Percentiles rank a stretch among this genome's conserved stretches.
phyloP scores from a whole-genome alignment of 345 rosid species.

The Reutealis trisperma region DNA sequence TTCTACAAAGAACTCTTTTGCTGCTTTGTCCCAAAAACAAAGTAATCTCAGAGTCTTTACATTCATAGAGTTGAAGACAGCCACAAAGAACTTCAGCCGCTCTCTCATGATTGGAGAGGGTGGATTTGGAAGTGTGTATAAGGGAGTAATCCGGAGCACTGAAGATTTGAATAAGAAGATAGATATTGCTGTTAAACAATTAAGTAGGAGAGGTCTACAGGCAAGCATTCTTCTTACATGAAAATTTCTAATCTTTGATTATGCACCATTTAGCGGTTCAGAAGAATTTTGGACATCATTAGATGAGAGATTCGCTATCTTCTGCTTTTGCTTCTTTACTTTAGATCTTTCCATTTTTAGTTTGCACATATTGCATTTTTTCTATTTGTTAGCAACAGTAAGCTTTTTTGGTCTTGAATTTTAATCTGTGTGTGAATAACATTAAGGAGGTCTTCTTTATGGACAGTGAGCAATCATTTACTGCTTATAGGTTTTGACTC shows the following conservation, averaged over 20 bases:
- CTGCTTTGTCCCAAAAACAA: conserved; percentile 64
- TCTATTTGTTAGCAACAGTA: neutral
- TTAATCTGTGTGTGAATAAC: no score
- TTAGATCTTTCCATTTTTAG: neutral
- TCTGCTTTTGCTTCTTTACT: neutral
- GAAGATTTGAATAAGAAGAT: conserved; percentile 66
- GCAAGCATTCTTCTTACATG: conserved; percentile 27
- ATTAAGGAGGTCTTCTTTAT: neutral
- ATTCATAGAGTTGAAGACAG: conserved; percentile 68
- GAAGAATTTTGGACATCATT: neutral
- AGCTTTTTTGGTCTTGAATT: neutral
- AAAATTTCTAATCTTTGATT: neutral
- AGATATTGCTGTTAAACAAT: conserved; percentile 91
- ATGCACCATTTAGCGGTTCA: neutral
- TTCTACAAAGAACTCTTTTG: conserved; percentile 60
- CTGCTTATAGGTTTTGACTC: neutral
- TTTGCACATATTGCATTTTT: no score
- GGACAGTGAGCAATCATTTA: neutral
- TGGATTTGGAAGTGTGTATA: conserved; percentile 88
- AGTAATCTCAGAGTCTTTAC: conserved; percentile 73
- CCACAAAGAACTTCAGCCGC: conserved; percentile 89
- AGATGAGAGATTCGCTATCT: neutral
- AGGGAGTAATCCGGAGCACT: conserved; percentile 58
- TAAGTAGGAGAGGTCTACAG: conserved; percentile 91
- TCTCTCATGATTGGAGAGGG: conserved; percentile 96